These are phyloP conservation scores for Calonectria hongkongensis DNA, from an alignment of 2,329 filamentous ascomycete genomes.

Conservation along the genomic window DNA sequence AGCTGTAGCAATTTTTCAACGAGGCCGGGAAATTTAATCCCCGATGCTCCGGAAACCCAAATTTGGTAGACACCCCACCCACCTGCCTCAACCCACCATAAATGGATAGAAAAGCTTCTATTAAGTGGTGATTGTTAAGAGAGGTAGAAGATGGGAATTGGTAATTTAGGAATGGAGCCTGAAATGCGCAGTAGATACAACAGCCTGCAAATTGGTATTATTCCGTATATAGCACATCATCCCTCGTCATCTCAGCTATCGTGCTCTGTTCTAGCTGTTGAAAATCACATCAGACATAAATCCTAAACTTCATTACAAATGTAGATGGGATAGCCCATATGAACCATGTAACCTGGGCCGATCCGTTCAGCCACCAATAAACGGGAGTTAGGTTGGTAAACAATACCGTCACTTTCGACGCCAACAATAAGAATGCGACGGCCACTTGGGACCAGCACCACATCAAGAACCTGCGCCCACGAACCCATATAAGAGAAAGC, in stretches of 20 bases:
- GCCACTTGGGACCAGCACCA: background rate
- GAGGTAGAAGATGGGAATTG: too few species aligned
- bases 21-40: constrained; percentile 39
- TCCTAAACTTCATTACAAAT: constrained; percentile 29
- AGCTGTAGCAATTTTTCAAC: constrained; percentile 51
- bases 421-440: constrained; percentile 11
- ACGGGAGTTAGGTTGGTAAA: background rate
- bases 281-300: constrained; percentile 34
- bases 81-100: background rate
- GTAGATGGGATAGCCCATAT: constrained; percentile 11
- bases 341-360: background rate
- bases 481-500: background rate
- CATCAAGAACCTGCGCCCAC: background rate
- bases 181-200: background rate
- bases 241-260: constrained; percentile 23
- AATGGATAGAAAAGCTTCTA: too few species aligned
- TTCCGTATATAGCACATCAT: constrained; percentile 17
- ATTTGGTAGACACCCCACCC: background rate
- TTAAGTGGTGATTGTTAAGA: too few species aligned
- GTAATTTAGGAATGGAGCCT: background rate
- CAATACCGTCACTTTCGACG: background rate
- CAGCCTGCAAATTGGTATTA: constrained; percentile 19
- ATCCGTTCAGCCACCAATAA: background rate
- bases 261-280: constrained; percentile 19
- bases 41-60: constrained; percentile 15